Conservation (phyloP, 495 filamentous ascomycete species). For the Letharia lupina region DNA sequence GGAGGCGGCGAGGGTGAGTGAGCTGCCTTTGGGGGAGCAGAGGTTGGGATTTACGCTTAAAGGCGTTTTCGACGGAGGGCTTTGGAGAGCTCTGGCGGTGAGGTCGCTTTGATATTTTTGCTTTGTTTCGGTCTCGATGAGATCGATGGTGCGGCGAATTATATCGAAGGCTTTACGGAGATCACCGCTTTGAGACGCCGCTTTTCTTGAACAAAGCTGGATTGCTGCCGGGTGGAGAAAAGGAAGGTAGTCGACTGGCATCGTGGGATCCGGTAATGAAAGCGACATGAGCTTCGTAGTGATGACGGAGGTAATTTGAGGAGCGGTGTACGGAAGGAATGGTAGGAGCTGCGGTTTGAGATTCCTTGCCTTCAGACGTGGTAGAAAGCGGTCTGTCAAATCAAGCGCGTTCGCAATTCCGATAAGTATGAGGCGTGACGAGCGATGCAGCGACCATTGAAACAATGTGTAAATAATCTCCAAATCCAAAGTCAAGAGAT, state of each 20-base stretch:
- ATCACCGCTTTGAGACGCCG: slow-evolving; percentile 87
- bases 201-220: slow-evolving; percentile 86
- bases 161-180: slow-evolving; percentile 93
- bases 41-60: slow-evolving; percentile 63
- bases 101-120: slow-evolving; percentile 37
- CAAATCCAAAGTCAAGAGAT: slow-evolving; percentile 76
- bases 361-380: slow-evolving; percentile 84
- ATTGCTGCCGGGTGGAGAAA: slow-evolving; percentile 92
- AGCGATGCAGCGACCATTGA: slow-evolving; percentile 76
- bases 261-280: slow-evolving; percentile 38
- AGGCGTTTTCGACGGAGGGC: slow-evolving; percentile 45
- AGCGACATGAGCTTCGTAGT: slow-evolving; percentile 72
- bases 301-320: slow-evolving; percentile 83
- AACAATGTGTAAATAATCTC: slow-evolving; percentile 86
- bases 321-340: slow-evolving; percentile 83
- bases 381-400: slow-evolving; percentile 88
- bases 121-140: slow-evolving; percentile 74
- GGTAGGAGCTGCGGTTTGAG: slow-evolving; percentile 83
- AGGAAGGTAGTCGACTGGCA: slow-evolving; percentile 52
- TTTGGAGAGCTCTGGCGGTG: slow-evolving; percentile 28
- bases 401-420: slow-evolving; percentile 97
- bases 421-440: slow-evolving; percentile 71
- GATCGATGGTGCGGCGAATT: slow-evolving; percentile 78
- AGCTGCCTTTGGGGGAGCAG: slow-evolving; percentile 44
- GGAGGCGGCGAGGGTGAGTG: slow-evolving; percentile 33